Evolutionary conservation across 2,329 filamentous ascomycete species (phyloP).

Genomic region (Fusarium nematophilum): DNA sequence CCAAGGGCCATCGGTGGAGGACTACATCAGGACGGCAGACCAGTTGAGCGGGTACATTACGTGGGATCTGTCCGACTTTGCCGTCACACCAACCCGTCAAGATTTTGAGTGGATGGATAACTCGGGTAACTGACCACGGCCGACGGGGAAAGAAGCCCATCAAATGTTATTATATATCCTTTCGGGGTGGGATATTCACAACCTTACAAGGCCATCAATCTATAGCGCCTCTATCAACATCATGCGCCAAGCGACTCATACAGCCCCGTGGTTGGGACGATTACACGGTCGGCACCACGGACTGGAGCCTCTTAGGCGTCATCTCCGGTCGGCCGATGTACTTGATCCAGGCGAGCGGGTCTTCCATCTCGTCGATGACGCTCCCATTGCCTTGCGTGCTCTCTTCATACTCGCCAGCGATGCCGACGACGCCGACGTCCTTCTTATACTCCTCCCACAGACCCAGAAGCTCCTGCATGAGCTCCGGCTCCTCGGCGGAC

Average conservation of each 20-base stretch:
- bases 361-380: conserved; percentile 13
- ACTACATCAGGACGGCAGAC: not conserved
- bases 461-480: conserved; percentile 44
- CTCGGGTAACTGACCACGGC: no score
- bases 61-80: not conserved
- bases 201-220: no score
- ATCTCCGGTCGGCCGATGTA: conserved; percentile 21
- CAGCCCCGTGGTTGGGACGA: no score
- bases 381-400: not conserved
- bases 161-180: not conserved
- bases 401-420: conserved; percentile 8
- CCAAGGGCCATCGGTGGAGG: conserved; percentile 3
- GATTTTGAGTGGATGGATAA: no score
- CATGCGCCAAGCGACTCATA: no score
- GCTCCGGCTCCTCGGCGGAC: conserved; percentile 53
- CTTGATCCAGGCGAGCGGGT: conserved; percentile 31
- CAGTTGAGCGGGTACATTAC: not conserved
- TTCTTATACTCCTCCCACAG: conserved; percentile 26
- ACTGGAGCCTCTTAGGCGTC: conserved; percentile 4
- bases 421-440: conserved; percentile 19
- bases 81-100: not conserved
- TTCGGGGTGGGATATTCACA: no score
- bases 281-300: conserved; percentile 3
- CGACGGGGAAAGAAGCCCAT: no score
- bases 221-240: no score